Evolutionary conservation across 2,329 filamentous ascomycete species (phyloP).

Genomic region (Nakataea oryzae): DNA sequence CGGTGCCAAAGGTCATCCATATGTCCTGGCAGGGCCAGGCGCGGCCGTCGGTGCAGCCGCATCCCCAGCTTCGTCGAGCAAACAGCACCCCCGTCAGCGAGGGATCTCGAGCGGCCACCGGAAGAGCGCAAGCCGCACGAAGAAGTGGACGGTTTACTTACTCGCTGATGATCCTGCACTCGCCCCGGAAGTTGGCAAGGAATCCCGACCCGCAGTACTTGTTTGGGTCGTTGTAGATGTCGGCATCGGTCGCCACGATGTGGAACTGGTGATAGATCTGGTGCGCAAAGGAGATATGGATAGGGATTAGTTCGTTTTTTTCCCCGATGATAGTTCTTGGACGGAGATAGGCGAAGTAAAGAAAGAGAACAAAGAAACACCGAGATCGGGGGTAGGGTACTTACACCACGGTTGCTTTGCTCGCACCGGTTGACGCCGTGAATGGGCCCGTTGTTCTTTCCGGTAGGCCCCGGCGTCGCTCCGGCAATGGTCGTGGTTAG

Average conservation of each 20-base stretch:
- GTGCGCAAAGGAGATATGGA: too few relatives aligned
- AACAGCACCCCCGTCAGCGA: background rate
- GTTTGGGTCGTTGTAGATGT: background rate
- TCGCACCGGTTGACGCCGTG: background rate
- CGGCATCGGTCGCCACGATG: background rate
- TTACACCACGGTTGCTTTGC: background rate
- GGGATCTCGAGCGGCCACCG: too few relatives aligned
- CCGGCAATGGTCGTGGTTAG: background rate
- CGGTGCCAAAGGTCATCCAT: background rate
- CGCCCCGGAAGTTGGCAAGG: background rate
- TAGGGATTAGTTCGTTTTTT: background rate
- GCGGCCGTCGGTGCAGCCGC: background rate
- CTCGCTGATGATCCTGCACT: background rate
- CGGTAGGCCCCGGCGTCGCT: background rate
- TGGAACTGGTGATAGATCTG: background rate
- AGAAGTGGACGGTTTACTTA: background rate
- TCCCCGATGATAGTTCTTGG: too few relatives aligned
- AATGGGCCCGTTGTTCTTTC: background rate
- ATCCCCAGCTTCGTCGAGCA: background rate
- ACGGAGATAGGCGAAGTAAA: too few relatives aligned
- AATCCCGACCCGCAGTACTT: background rate
- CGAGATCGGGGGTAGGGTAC: too few relatives aligned
- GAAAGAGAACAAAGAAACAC: too few relatives aligned
- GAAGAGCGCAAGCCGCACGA: background rate
- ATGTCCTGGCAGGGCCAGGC: background rate